phyloP scores from a whole-genome alignment of 768 basidiomycete genomes.

The Pleurotus cornucopiae region DNA sequence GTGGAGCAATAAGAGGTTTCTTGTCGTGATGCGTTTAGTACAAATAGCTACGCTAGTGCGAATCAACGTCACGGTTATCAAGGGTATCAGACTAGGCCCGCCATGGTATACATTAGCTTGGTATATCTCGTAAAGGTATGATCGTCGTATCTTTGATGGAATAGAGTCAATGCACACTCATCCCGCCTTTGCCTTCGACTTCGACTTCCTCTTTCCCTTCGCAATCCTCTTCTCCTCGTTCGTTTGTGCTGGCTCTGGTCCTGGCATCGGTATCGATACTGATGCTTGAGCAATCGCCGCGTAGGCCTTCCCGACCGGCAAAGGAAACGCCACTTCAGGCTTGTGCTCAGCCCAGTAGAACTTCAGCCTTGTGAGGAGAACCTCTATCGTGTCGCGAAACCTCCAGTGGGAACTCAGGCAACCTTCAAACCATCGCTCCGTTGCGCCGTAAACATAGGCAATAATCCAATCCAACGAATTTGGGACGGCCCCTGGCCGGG shows the following conservation, averaged over 20 bases:
- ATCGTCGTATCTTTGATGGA: too few relatives aligned
- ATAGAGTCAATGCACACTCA: too few relatives aligned
- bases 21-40: slow-evolving; percentile 40
- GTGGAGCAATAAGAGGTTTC: slow-evolving; percentile 89
- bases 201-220: slow-evolving; percentile 1
- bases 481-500: slow-evolving; percentile 11
- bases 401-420: slow-evolving; percentile 22
- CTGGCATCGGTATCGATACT: too few relatives aligned
- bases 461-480: slow-evolving; percentile 19
- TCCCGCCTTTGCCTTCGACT: neutral
- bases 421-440: slow-evolving; percentile 28
- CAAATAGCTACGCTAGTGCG: neutral
- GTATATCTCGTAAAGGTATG: neutral
- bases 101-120: neutral
- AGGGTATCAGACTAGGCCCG: neutral
- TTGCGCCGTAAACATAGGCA: slow-evolving; percentile 21
- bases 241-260: neutral
- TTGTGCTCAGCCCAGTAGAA: slow-evolving; percentile 16
- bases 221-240: neutral
- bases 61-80: too few relatives aligned
- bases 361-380: slow-evolving; percentile 17
- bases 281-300: neutral
- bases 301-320: slow-evolving; percentile 9
- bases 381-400: slow-evolving; percentile 18
- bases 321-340: slow-evolving; percentile 20